A percentile compares a stretch with the other conserved stretches of the same genome.
These are phyloP conservation scores for Colletotrichum somersetense DNA, from an alignment of 2,329 filamentous ascomycete species.

Conservation along the genomic window DNA sequence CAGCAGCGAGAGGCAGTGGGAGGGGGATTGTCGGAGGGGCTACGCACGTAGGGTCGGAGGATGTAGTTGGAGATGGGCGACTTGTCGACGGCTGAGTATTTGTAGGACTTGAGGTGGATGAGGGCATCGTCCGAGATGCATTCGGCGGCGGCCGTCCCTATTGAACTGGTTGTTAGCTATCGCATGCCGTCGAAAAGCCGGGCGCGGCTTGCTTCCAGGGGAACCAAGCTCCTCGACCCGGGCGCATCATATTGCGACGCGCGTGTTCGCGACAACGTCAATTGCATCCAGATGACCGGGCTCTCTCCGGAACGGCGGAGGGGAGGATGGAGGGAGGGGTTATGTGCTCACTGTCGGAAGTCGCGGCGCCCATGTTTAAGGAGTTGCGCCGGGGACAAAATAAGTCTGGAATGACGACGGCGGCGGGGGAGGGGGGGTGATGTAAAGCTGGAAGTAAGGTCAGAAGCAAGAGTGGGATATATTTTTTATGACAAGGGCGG, in stretches of 20 bases:
- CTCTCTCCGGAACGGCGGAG: neutral
- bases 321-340: slow-evolving; percentile 6
- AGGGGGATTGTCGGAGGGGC: slow-evolving; percentile 34
- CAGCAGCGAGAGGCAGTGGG: slow-evolving; percentile 31
- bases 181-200: neutral
- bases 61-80: slow-evolving; percentile 94
- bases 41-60: slow-evolving; percentile 90
- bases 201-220: slow-evolving; percentile 19
- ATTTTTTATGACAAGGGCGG: neutral
- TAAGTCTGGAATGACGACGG: slow-evolving; percentile 22
- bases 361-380: slow-evolving; percentile 32
- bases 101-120: slow-evolving; percentile 92
- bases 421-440: slow-evolving; percentile 10
- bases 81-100: slow-evolving; percentile 97
- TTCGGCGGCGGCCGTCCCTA: slow-evolving; percentile 70
- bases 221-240: neutral
- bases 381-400: slow-evolving; percentile 31
- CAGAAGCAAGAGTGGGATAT: slow-evolving; percentile 19
- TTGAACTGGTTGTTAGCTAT: slow-evolving; percentile 13
- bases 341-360: slow-evolving; percentile 35
- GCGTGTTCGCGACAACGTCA: slow-evolving; percentile 9
- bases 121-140: slow-evolving; percentile 92
- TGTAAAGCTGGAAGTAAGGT: neutral
- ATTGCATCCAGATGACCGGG: neutral
- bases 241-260: slow-evolving; percentile 3